phyloP scores from a whole-genome alignment of 495 filamentous ascomycete species.

The Lasiosphaeria miniovina region DNA sequence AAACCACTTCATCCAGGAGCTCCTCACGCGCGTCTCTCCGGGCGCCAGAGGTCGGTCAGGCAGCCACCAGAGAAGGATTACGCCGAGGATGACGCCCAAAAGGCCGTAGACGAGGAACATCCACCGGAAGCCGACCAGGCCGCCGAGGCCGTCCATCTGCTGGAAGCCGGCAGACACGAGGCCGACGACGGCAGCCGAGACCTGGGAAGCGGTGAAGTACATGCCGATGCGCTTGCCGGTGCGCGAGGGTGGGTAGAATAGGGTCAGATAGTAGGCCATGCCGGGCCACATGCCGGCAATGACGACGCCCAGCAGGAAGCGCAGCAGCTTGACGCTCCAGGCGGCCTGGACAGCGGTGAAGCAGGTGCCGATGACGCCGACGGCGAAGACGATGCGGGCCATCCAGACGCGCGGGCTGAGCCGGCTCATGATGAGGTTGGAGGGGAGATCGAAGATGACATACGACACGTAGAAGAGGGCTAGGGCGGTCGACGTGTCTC shows the following conservation, averaged over 20 bases:
- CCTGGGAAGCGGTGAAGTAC: constrained; percentile 86
- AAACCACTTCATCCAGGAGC: constrained; percentile 54
- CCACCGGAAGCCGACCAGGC: constrained; percentile 85
- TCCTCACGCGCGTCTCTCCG: constrained; percentile 47
- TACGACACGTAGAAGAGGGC: constrained; percentile 90
- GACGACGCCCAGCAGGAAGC: constrained; percentile 82
- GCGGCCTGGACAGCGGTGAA: constrained; percentile 76
- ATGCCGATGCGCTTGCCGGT: constrained; percentile 85
- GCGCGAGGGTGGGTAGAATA: constrained; percentile 85
- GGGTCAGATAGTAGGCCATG: constrained; percentile 88
- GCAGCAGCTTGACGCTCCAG: constrained; percentile 87
- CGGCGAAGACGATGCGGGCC: constrained; percentile 85
- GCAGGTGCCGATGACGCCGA: constrained; percentile 78
- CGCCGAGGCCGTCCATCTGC: constrained; percentile 75
- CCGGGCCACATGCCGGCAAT: constrained; percentile 95
- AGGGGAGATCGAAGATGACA: constrained; percentile 84
- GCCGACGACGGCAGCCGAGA: constrained; percentile 86
- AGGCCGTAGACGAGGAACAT: constrained; percentile 92
- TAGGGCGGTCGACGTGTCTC: constrained; percentile 76
- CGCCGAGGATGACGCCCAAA: constrained; percentile 64
- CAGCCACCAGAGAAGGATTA: constrained; percentile 81
- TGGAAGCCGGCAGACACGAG: constrained; percentile 90
- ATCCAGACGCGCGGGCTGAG: constrained; percentile 88
- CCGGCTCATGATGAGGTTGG: constrained; percentile 83
- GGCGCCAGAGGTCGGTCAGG: constrained; percentile 77